Evolutionary conservation across 2,329 filamentous ascomycete genomes (phyloP).

Genomic region (Alternaria consortialis): DNA sequence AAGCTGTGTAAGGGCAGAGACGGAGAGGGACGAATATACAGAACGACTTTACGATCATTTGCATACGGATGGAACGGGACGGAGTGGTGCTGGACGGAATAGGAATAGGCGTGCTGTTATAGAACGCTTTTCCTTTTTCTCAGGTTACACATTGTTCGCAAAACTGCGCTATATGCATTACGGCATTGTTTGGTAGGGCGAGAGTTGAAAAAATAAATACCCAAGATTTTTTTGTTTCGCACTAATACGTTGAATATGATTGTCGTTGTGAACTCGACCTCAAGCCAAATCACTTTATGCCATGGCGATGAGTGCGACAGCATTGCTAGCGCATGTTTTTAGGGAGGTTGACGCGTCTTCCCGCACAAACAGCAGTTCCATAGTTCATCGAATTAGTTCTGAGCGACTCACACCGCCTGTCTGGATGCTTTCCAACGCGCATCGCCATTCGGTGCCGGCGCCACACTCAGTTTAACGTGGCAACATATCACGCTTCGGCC

Average conservation of each 20-base stretch:
- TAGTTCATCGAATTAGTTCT: background rate
- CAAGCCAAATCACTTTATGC: background rate
- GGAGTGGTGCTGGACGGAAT: background rate
- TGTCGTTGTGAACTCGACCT: background rate
- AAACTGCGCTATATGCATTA: background rate
- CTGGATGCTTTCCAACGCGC: background rate
- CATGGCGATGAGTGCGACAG: background rate
- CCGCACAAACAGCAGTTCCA: constrained; percentile 6
- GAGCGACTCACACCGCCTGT: constrained; percentile 1
- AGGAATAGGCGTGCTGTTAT: background rate
- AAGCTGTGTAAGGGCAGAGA: background rate
- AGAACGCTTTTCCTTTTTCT: background rate
- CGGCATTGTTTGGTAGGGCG: constrained; percentile 1
- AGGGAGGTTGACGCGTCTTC: background rate
- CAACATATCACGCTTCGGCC: constrained; percentile 9
- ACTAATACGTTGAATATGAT: background rate
- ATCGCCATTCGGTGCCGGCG: constrained; percentile 15
- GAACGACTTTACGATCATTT: constrained; percentile 13
- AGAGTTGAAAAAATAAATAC: constrained; percentile 5
- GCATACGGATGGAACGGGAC: background rate
- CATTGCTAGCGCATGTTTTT: background rate
- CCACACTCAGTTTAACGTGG: constrained; percentile 6
- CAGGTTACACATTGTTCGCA: constrained; percentile 3
- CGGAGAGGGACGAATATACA: constrained; percentile 1
- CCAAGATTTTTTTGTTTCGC: background rate